phyloP scores from a whole-genome alignment of 2,329 filamentous ascomycete species.

The Dryadomyces quercivorus region DNA sequence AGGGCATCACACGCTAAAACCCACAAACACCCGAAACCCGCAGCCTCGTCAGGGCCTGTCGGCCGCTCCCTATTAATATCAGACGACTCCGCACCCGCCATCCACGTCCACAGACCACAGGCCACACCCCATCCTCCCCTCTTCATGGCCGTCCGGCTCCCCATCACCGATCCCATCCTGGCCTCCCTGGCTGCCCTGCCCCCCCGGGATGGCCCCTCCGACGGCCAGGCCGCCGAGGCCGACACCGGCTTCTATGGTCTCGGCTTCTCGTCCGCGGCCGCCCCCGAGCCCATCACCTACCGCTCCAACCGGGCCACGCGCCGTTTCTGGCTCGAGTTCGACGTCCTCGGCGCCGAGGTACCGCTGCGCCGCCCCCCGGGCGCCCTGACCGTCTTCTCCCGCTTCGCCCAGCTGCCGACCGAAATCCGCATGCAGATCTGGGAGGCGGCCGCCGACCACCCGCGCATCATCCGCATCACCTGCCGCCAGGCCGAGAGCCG shows the following conservation, averaged over 20 bases:
- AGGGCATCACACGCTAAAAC: neutral
- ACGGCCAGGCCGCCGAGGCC: too few relatives aligned
- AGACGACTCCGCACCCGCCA: too few relatives aligned
- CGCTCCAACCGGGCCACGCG: too few relatives aligned
- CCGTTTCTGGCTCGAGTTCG: slow-evolving; percentile 33
- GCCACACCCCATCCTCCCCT: neutral
- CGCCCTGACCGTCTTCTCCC: slow-evolving; percentile 15
- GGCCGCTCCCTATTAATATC: too few relatives aligned
- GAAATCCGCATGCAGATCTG: slow-evolving; percentile 38
- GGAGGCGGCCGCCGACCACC: slow-evolving; percentile 24
- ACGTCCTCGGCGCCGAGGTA: slow-evolving; percentile 12
- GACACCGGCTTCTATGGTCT: neutral
- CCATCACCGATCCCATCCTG: neutral
- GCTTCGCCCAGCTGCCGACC: slow-evolving; percentile 27
- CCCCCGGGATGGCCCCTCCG: neutral
- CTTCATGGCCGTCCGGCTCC: neutral
- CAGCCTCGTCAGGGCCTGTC: neutral
- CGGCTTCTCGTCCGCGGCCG: neutral
- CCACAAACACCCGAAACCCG: neutral
- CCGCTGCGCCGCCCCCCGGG: slow-evolving; percentile 1
- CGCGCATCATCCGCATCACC: slow-evolving; percentile 30
- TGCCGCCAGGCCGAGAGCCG: slow-evolving; percentile 16
- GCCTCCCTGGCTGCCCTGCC: neutral
- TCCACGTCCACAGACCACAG: neutral
- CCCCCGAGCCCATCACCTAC: neutral